phyloP scores from a whole-genome alignment of 2,329 filamentous ascomycete genomes.

The Aspergillus pseudotamarii region DNA sequence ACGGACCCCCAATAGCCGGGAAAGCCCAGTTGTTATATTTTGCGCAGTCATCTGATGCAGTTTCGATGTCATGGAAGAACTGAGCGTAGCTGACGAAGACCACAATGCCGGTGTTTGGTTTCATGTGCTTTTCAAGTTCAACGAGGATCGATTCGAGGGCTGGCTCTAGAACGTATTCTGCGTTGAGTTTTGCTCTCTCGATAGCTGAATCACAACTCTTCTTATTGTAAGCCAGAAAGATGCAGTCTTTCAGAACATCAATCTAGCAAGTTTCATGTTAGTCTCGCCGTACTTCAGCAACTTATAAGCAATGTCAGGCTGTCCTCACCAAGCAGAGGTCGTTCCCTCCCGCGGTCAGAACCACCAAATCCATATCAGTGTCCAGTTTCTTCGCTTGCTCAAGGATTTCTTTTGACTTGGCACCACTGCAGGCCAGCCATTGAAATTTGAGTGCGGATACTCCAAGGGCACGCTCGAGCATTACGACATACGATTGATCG shows the following conservation, averaged over 20 bases:
- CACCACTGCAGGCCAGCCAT: slow-evolving; percentile 15
- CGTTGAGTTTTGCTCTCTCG: slow-evolving; percentile 3
- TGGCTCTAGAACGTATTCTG: background rate
- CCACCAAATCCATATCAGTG: slow-evolving; percentile 38
- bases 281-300: background rate
- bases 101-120: background rate
- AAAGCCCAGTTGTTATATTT: slow-evolving; percentile 11
- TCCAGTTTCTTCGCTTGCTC: slow-evolving; percentile 25
- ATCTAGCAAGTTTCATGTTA: background rate
- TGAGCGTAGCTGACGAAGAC: slow-evolving; percentile 10
- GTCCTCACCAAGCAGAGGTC: slow-evolving; percentile 38
- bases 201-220: slow-evolving; percentile 14
- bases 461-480: slow-evolving; percentile 6
- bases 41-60: background rate
- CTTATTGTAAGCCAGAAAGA: slow-evolving; percentile 22
- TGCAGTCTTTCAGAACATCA: slow-evolving; percentile 24
- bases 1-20: background rate
- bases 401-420: slow-evolving; percentile 4
- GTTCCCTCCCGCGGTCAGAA: slow-evolving; percentile 44
- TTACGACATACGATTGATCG: slow-evolving; percentile 10
- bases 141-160: slow-evolving; percentile 5
- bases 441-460: background rate
- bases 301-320: background rate
- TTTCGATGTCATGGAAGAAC: slow-evolving; percentile 8
- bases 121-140: slow-evolving; percentile 4